Base-by-base conservation (phyloP, 192 early-diverging fungal species). In the Coemansia sp. region DNA sequence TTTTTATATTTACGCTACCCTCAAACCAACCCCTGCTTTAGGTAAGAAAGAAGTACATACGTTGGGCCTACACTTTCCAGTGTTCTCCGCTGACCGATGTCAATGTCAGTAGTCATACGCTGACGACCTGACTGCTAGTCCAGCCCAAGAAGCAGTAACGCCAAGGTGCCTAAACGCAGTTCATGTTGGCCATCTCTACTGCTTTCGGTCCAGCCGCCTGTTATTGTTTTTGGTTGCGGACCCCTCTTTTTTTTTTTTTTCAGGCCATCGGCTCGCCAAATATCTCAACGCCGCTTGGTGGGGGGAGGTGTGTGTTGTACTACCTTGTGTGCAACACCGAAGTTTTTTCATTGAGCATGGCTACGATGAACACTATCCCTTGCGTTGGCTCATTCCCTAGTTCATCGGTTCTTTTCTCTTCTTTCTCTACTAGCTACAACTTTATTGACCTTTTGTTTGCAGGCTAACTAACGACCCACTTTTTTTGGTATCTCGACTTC, bases 341-440 rank as follows among this genome's bases (percentile, higher is more conserved):
- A 29, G 3, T 21, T 25, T n/a, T 27, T 27, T 34, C 31, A 7
- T 36, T 48, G 34, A 44, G 42, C 42, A 50, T 64, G 21, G 39
- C 39, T 21, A n/a, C 45, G 45, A 46, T 46, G 45, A 46, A 17
- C 45, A 19, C 45, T 46, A 46, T 46, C 45, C 17, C 19, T 19
- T 46, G 34, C 17, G 2, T 19, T 46, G 34, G 34, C 41, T 17
- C 41, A 15, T 46, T 46, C 45, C 45, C 50, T 25, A 25, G 8
- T n/a, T 31, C 45, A 29, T 29, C 50, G 25, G 25, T 14, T 51
- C 42, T 50, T 19, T 17, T 51, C n/a, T 36, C n/a, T 37, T 34
- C 25, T 38, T 50, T 50, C 21, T 58, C 51, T 66, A 36, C 27
- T 66, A 51, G 27, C 45, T 53, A 19, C 63, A 34, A 4, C 8